Base-by-base conservation (phyloP, 2,329 filamentous ascomycete genomes). In the Zymoseptoria brevis region DNA sequence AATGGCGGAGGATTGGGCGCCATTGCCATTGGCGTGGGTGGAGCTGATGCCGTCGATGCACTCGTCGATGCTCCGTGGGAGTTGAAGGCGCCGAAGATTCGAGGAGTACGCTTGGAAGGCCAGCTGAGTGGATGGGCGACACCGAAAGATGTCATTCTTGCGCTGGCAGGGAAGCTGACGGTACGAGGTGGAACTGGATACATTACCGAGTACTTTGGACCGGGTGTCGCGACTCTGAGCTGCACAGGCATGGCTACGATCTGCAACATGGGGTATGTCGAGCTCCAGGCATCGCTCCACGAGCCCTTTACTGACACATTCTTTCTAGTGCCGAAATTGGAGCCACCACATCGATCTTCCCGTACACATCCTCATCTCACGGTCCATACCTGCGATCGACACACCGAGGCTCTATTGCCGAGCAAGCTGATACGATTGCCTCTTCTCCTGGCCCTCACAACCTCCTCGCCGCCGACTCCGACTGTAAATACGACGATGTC, bases 31-130 rank as follows among this genome's bases (percentile, higher is more conserved):
- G 94, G 94, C 74, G 94, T 99, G 35, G 94, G 94, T 71, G 94
- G 94, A 71, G 94, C 94, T 22, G 94, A 99, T 76, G 94, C 94
- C 22, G 94, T 99, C 1, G 94, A 99, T 77, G 94, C 93, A 7
- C 83, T 99, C 49, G 94, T 96, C 2, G 92, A 96, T 71, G 91
- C 92, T 8, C 94, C 94, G 0, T 99, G 94, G 94, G 94, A 99
- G 77, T 79, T 99, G 60, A 96, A 96, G 80, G 94, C 94, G 4
- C 94, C 94, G 16, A 91, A 90, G 75, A 81, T 99, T 55, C 78
- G 96, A 11, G 92, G 92, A 69, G 91, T 97, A 8, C 84, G 87
- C 71, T 81, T 97, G 50, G 87, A 87, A 60, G 94, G 94, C 67
- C 79, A 89, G 76, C 83, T 99, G 60, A 89, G 80, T 73, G 91